These are phyloP conservation scores for Trifolium dubium DNA, from an alignment of 306 rosid species.

Conservation along the genomic window DNA sequence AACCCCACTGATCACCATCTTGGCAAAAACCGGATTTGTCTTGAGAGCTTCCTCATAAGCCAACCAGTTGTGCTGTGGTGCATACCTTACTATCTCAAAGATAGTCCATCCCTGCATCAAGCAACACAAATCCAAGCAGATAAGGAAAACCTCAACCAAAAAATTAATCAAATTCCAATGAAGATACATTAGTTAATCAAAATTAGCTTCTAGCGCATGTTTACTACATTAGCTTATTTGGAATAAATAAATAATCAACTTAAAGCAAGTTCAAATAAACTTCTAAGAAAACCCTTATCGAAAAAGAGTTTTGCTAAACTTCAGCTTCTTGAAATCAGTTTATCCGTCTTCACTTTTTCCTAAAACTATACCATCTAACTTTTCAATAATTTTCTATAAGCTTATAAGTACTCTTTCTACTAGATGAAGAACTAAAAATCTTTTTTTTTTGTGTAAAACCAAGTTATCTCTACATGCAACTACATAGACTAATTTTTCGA, in stretches of 20 bases:
- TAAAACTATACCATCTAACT: neutral
- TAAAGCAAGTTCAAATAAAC: neutral
- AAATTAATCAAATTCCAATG: constrained; percentile 9
- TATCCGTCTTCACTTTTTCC: neutral
- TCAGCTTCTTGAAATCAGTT: neutral
- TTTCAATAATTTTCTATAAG: neutral
- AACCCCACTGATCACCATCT: constrained; percentile 97
- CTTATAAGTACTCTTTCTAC: neutral
- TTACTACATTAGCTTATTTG: constrained; percentile 3
- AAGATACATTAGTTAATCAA: neutral
- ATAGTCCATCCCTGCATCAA: constrained; percentile 84
- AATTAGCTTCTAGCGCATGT: neutral
- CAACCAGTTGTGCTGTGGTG: constrained; percentile 92
- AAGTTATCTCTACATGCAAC: neutral
- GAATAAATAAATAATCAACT: neutral
- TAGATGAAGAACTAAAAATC: neutral
- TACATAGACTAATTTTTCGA: neutral
- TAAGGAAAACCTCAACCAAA: constrained; percentile 19
- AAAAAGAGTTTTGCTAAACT: neutral
- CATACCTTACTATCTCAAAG: constrained; percentile 87
- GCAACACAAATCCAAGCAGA: constrained; percentile 30
- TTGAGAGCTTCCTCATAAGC: constrained; percentile 98
- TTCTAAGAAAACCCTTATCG: neutral
- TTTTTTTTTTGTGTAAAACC: neutral
- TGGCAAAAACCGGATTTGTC: constrained; percentile 91